Percentiles rank a stretch among this genome's conserved stretches.
phyloP scores from a whole-genome alignment of 345 rosid species.

The Adansonia digitata region DNA sequence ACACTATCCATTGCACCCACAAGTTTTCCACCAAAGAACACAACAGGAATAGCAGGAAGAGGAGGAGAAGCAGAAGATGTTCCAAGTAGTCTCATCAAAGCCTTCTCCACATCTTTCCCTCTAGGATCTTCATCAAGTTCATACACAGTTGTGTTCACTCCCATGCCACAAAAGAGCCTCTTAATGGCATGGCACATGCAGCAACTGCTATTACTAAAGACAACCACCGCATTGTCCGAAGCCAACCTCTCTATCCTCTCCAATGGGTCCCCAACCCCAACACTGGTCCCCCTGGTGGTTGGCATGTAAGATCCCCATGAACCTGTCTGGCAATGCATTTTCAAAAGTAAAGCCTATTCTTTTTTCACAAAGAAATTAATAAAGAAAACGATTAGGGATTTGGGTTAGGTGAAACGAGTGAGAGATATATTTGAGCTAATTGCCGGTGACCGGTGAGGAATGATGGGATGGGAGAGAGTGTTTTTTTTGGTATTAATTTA shows the following conservation, averaged over 20 bases:
- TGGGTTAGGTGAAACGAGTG: background rate
- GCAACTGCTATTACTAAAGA: conserved; percentile 79
- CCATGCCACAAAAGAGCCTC: too few species aligned
- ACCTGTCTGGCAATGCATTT: conserved; percentile 50
- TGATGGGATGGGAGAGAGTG: too few species aligned
- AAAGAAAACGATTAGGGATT: background rate
- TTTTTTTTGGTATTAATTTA: too few species aligned
- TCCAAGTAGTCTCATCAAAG: conserved; percentile 55
- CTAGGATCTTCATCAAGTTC: conserved; percentile 80
- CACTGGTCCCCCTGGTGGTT: conserved; percentile 18
- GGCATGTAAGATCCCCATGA: conserved; percentile 53
- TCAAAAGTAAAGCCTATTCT: background rate
- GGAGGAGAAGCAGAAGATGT: too few species aligned
- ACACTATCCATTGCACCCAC: conserved; percentile 86
- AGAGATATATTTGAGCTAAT: conserved; percentile 2
- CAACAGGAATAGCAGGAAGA: conserved; percentile 71
- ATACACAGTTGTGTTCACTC: conserved; percentile 75
- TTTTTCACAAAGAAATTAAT: background rate
- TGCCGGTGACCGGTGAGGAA: conserved; percentile 12
- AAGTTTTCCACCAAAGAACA: conserved; percentile 83
- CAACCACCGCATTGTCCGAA: conserved; percentile 78
- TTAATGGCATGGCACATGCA: too few species aligned
- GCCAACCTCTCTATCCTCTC: conserved; percentile 59
- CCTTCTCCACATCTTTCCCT: conserved; percentile 59
- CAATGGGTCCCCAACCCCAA: conserved; percentile 35